Base-by-base conservation (phyloP, 1,284 basidiomycete genomes). In the Amylostereum chailletii region DNA sequence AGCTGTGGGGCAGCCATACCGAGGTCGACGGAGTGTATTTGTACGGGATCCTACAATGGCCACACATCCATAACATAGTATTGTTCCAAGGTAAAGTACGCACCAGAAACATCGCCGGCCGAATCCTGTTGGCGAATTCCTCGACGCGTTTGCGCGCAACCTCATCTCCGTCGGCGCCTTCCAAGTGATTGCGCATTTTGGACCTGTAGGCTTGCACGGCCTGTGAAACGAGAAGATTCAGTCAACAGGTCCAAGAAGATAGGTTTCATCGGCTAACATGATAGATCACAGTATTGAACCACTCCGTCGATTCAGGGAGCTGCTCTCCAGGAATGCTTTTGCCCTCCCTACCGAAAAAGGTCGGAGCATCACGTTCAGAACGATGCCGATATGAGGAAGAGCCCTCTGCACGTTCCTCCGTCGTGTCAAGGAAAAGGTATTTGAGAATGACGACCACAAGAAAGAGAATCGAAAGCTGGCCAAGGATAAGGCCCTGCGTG, bases 401-500 rank as follows among this genome's bases (percentile, higher is more conserved):
- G 53, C 77, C 74, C 58, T 76, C 73, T 0, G 75, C 72, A 54
- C 74, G 67, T 53, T 74, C 69, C 32, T 79, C 72, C 1, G 58
- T 59, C 32, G 84, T 77, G 58, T 89, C 83, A 55, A 91, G 76
- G 64, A 90, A 90, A 43, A 91, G 76, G 61, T 90, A 89, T 62
- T 86, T 86, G 65, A 91, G 77, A 55, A 90, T 72, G 55, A 88
- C 68, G 36, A 69, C 71, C 33, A 90, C 72, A 32, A 91, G 71
- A 46, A 81, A 58, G 46, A 90, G 70, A 54, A 91, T 81, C 34
- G 87, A 90, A 34, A 88, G 68, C 60, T 91, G 88, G 51, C 88
- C 88, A 32, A 90, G 65, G 32, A 91, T 70, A 42, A 91, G 75
- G 36, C 88, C 88, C 62, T 90, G 88, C 0, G 88, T 90, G 64